Base-by-base conservation (phyloP, 2,329 filamentous ascomycete genomes). In the Ophiostoma ulmi region DNA sequence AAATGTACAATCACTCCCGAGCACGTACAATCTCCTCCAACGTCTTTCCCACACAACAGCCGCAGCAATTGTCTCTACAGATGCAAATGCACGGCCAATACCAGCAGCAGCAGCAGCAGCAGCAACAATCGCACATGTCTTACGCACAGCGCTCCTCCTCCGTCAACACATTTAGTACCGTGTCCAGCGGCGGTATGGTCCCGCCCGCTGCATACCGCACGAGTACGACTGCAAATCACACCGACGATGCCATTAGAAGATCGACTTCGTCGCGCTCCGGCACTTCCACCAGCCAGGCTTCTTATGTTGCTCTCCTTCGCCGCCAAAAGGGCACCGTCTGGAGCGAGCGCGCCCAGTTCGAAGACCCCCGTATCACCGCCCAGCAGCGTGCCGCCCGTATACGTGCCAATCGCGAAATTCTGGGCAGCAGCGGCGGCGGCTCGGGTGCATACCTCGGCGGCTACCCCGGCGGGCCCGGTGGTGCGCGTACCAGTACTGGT, bases 251-350 rank as follows among this genome's bases (percentile, higher is more conserved):
- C 79, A 81, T 90, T 67, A 89, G 91, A 72, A 88, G 93, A 74
- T 96, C 92, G 38, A 92, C 89, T 39, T 97, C 93, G 3, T 91
- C 91, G 69, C 89, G 92, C 76, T 96, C 92, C 31, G 87, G 85
- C 73, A 83, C 52, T 20, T 39, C 64, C n/a, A 48, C 41, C 11
- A 31, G 79, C 73, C 81, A 90, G 1, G 85, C 85, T n/a, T 90
- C 93, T 74, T 99, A 99, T 80, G 95, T 99, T 69, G 94, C 95
- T 48, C 85, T 97, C n/a, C 90, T 99, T 81, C 89, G 95, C 73
- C 94, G 94, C 79, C 95, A 99, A 81, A 98, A 98, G 79, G 95
- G 93, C 41, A 99, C 95, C 0, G 95, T 99, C 5, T 99, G 95
- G 95, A 97, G 94, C 82, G 95, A 98, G 78, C 90, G 94, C 70